phyloP scores from a whole-genome alignment of 2,329 filamentous ascomycete species.

The Botrytis byssoidea region DNA sequence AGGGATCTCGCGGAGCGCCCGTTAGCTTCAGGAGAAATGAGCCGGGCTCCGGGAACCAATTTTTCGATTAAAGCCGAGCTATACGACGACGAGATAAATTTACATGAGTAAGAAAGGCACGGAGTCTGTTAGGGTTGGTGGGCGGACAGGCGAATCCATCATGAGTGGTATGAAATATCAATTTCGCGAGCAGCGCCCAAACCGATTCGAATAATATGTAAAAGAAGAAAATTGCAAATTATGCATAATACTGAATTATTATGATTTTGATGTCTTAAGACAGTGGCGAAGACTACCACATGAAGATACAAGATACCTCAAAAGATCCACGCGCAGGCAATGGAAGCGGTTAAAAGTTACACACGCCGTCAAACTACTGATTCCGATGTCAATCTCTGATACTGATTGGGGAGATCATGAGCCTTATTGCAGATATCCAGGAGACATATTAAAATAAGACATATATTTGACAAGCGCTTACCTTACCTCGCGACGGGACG shows the following conservation, averaged over 20 bases:
- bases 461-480: background rate
- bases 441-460: background rate
- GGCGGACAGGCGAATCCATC: background rate
- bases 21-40: background rate
- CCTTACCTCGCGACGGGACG: background rate
- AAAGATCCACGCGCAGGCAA: background rate
- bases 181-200: background rate
- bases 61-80: background rate
- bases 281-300: too few species aligned
- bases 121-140: background rate
- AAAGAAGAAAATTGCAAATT: background rate
- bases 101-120: background rate
- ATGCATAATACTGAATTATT: background rate
- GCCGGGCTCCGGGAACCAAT: background rate
- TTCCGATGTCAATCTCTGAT: background rate
- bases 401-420: background rate
- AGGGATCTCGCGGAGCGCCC: background rate
- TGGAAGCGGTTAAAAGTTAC: background rate
- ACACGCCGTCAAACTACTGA: background rate
- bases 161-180: background rate
- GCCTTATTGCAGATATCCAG: background rate
- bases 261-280: background rate
- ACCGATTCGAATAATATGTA: background rate
- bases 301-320: background rate
- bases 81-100: background rate